These are phyloP conservation scores for Aspergillus mulundensis DNA, from an alignment of 495 filamentous ascomycete genomes.

Conservation along the genomic window DNA sequence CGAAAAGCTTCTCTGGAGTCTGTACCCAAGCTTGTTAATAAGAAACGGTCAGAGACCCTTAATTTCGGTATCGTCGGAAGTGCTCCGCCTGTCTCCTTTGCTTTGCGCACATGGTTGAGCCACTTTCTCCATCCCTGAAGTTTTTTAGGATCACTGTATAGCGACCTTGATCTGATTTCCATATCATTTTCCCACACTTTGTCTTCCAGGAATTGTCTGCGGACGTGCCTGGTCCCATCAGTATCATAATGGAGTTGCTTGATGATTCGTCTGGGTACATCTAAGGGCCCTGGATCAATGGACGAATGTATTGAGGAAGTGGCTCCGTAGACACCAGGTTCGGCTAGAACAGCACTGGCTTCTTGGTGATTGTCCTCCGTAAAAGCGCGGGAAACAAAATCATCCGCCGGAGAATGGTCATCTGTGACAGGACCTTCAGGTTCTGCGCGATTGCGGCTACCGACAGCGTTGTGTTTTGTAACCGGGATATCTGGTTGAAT, in stretches of 20 bases:
- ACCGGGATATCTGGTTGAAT: conserved; percentile 10
- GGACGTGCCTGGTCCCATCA: neutral
- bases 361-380: neutral
- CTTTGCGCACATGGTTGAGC: conserved; percentile 27
- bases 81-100: conserved; percentile 19
- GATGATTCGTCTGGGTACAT: neutral
- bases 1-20: conserved; percentile 33
- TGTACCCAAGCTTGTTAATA: conserved; percentile 24
- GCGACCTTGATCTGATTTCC: conserved; percentile 13
- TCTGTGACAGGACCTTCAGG: neutral
- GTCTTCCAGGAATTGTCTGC: neutral
- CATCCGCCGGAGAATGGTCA: neutral
- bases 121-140: conserved; percentile 19
- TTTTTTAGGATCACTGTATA: conserved; percentile 1
- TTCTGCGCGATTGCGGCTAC: neutral
- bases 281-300: no score
- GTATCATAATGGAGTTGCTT: neutral
- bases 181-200: conserved; percentile 1
- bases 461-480: neutral
- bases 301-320: neutral
- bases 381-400: neutral
- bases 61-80: conserved; percentile 13
- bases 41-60: conserved; percentile 11
- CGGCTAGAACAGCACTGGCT: neutral
- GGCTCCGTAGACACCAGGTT: no score